Conservation (phyloP, 169 alveolate species). For the Plasmodium vivax region DNA sequence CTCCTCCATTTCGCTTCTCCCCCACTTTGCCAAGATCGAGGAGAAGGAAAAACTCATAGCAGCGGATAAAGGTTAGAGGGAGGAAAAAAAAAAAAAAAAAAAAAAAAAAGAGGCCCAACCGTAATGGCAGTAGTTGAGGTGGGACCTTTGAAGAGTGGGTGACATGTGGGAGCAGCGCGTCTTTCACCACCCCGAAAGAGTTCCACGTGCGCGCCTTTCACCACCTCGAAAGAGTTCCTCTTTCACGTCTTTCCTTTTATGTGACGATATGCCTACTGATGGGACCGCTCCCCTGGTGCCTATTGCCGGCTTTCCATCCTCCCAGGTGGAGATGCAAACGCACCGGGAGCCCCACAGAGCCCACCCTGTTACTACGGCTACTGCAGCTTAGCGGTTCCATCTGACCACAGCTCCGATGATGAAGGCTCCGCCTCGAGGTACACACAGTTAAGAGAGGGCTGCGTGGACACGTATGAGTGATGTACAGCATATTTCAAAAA, state of each 20-base stretch:
- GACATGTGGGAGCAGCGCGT: not conserved
- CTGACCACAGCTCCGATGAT: not conserved
- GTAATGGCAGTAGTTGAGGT: not conserved
- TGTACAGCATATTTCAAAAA: not conserved
- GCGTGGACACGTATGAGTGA: not conserved
- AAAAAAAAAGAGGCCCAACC: not conserved
- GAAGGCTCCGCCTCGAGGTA: not conserved
- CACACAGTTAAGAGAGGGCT: not conserved
- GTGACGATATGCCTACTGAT: not conserved
- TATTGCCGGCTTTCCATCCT: not conserved
- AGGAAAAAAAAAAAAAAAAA: not conserved
- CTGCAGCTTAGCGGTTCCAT: not conserved
- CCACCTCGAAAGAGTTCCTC: not conserved
- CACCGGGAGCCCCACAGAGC: not conserved
- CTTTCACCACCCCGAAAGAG: not conserved
- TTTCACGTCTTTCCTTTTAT: not conserved
- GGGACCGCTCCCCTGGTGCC: not conserved
- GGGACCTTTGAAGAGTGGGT: not conserved
- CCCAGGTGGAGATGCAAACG: not conserved
- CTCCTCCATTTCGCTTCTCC: not conserved
- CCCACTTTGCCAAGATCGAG: constrained; percentile 4
- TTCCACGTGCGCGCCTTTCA: not conserved
- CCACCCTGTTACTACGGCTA: not conserved
- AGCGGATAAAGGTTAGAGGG: constrained; percentile 2
- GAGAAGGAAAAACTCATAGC: constrained; percentile 18